A percentile compares a stretch with the other conserved stretches of the same genome.
phyloP scores from a whole-genome alignment of 495 filamentous ascomycete genomes.

The Cercophora samala region DNA sequence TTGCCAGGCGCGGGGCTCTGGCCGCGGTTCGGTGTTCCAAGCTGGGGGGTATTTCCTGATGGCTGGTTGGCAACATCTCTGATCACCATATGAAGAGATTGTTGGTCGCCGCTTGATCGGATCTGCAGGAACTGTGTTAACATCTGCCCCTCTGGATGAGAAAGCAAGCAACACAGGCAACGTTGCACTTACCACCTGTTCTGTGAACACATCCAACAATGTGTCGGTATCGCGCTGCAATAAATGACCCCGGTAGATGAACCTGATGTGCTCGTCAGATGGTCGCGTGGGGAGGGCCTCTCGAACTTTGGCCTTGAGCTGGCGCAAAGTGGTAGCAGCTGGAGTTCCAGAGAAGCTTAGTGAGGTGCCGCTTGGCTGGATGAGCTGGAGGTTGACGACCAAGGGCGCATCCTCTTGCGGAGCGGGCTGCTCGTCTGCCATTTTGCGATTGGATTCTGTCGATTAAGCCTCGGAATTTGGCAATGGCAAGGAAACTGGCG shows the following conservation, averaged over 20 bases:
- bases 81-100: conserved; percentile 64
- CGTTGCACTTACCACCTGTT: conserved; percentile 15
- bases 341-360: conserved; percentile 54
- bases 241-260: conserved; percentile 65
- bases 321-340: conserved; percentile 53
- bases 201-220: conserved; percentile 53
- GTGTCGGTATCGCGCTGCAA: conserved; percentile 52
- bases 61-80: conserved; percentile 34
- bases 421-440: neutral
- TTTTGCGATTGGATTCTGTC: neutral
- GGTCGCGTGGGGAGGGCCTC: conserved; percentile 53
- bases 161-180: neutral
- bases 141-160: too few relatives aligned
- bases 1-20: neutral
- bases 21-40: neutral
- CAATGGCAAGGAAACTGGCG: neutral
- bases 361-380: conserved; percentile 52
- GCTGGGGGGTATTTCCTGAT: neutral
- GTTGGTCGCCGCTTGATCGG: conserved; percentile 38
- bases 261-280: conserved; percentile 52
- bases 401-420: conserved; percentile 17
- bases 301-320: conserved; percentile 60
- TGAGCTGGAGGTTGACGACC: conserved; percentile 58
- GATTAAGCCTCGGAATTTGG: neutral
- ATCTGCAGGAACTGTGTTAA: conserved; percentile 37